These are phyloP conservation scores for Solanum hybrid DNA, from an alignment of 305 asterid genomes.

Conservation along the genomic window DNA sequence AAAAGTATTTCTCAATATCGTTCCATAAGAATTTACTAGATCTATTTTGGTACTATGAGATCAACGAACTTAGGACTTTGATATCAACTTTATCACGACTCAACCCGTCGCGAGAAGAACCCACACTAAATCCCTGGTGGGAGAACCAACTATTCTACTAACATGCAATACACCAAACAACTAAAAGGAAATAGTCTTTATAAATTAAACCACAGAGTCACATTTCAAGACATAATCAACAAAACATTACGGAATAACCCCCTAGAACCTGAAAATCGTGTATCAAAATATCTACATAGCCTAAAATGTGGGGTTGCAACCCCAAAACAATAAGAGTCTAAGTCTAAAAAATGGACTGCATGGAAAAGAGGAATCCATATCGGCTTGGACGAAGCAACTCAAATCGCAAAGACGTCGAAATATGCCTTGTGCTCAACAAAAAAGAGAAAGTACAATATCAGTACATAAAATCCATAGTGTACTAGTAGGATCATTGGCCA, in stretches of 20 bases:
- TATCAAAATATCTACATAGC: background rate
- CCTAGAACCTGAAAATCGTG: background rate
- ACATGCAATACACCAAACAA: background rate
- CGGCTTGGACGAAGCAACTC: background rate
- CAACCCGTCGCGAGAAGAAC: background rate
- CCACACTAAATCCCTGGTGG: background rate
- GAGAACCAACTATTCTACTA: background rate
- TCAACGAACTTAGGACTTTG: background rate
- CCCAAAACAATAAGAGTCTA: background rate
- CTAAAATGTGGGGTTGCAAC: background rate
- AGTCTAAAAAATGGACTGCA: background rate
- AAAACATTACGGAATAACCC: background rate
- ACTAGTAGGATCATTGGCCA: background rate
- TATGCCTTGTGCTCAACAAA: background rate
- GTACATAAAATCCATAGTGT: background rate
- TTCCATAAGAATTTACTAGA: background rate
- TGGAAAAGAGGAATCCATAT: background rate
- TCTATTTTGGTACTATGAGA: background rate
- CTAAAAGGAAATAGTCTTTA: background rate
- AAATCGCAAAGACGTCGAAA: background rate
- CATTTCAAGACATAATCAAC: background rate
- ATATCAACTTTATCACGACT: background rate
- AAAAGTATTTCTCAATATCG: background rate
- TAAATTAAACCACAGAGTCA: background rate
- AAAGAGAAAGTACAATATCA: background rate